Base-by-base conservation (phyloP, 768 basidiomycete species). In the Pholiota molesta region DNA sequence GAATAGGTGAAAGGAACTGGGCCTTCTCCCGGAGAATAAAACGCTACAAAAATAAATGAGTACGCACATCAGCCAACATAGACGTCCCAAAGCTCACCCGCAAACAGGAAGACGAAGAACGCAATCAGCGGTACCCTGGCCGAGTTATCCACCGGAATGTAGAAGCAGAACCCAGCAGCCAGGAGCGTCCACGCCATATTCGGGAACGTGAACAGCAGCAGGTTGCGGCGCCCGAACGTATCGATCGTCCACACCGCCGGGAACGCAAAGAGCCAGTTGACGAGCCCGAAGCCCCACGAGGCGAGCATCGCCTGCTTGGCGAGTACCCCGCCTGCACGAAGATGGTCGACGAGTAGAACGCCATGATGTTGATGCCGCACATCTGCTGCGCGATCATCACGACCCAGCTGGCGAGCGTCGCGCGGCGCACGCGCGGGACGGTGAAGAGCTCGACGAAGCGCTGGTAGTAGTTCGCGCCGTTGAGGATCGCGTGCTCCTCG, bases 1-100 rank as follows among this genome's bases (percentile, higher is more conserved):
- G 92, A 94, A 71, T 95, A 96, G 0, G 91, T 89, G 73, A 90
- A 95, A 0, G 94, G 94, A 8, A 95, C 94, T 5, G 94, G 94
- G 0, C 94, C 94, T 78, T 94, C 93, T 63, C 92, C 92, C 1
- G 90, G 91, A 0, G 90, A 91, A 72, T 94, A 93, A 72, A 88
- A 89, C 0, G 82, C 81, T 74, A 61, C n/a, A n/a, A 23, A 21
- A 19, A 2, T 9, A 54, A n/a, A 11, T 26, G 39, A 56, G 17
- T 47, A 51, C 53, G 52, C 14, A 47, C 17, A 10, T 17, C 21
- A 26, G 42, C n/a, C 14, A 21, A 14, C 8, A 55, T 5, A 26
- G 10, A 47, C 59, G n/a, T 0, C 26, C 21, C 11, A 55, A 23
- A 17, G 70, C 72, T 35, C 26, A 78, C 79, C 79, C 9, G 74